Evolutionary conservation across 2,329 filamentous ascomycete species (phyloP).

Genomic region (Trichoderma polysporum): DNA sequence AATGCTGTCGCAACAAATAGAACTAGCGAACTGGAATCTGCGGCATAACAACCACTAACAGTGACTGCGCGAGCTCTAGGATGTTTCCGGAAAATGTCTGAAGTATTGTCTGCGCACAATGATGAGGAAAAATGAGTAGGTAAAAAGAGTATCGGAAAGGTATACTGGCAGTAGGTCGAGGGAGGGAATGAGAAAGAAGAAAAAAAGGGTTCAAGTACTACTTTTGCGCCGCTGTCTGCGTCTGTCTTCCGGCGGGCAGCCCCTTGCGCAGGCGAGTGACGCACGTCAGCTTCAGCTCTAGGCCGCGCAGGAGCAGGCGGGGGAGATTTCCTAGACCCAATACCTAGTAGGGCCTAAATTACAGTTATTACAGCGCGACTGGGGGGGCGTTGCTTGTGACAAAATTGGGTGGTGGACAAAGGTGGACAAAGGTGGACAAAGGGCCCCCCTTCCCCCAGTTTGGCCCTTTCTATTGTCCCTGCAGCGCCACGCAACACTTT

Average conservation of each 20-base stretch:
- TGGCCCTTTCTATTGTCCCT: too few species aligned
- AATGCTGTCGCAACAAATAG: constrained; percentile 21
- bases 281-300: constrained; percentile 13
- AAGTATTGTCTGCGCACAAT: background rate
- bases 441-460: too few species aligned
- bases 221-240: background rate
- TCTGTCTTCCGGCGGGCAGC: background rate
- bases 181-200: background rate
- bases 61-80: constrained; percentile 26
- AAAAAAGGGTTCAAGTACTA: constrained; percentile 1
- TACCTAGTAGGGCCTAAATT: background rate
- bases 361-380: constrained; percentile 14
- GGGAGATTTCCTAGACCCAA: background rate
- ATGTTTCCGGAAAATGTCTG: background rate
- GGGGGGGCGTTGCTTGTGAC: background rate
- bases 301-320: constrained; percentile 14
- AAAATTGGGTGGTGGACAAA: background rate
- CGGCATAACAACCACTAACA: constrained; percentile 23
- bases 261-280: constrained; percentile 12
- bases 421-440: too few species aligned
- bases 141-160: too few species aligned
- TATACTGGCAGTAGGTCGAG: too few species aligned
- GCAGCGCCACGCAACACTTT: background rate
- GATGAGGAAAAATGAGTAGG: background rate
- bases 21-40: constrained; percentile 14